Evolutionary conservation across 768 basidiomycete genomes (phyloP).

Genomic region (Agrocybe chaxingu): DNA sequence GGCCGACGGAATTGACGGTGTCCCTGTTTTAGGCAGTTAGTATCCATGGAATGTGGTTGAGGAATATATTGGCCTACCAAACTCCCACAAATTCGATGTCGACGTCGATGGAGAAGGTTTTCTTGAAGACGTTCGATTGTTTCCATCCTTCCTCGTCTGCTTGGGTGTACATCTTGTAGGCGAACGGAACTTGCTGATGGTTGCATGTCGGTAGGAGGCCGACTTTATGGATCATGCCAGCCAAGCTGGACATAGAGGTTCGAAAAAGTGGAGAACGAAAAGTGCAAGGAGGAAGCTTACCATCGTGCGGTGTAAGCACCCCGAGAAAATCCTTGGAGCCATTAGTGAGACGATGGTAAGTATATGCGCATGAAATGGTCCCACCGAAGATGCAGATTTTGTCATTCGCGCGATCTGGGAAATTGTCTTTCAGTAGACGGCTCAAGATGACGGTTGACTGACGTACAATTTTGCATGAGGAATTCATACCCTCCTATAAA

Average conservation of each 20-base stretch:
- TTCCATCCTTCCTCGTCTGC: constrained; percentile 24
- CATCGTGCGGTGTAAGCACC: constrained; percentile 52
- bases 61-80: constrained; percentile 19
- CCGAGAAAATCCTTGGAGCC: constrained; percentile 42
- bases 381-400: constrained; percentile 53
- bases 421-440: background rate
- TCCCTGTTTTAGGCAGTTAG: constrained; percentile 11
- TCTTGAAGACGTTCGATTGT: constrained; percentile 28
- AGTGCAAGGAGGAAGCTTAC: constrained; percentile 3
- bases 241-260: constrained; percentile 18
- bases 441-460: background rate
- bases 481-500: constrained; percentile 49
- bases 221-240: constrained; percentile 32
- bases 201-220: constrained; percentile 28
- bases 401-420: constrained; percentile 41
- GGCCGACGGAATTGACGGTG: constrained; percentile 19
- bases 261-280: background rate
- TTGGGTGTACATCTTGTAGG: constrained; percentile 29
- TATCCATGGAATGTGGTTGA: too few relatives aligned
- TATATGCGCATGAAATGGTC: constrained; percentile 14
- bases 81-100: constrained; percentile 32
- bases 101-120: constrained; percentile 25
- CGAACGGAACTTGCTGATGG: constrained; percentile 30
- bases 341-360: background rate
- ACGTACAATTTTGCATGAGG: constrained; percentile 55